Evolutionary conservation across 2,329 filamentous ascomycete species (phyloP).

Genomic region (Exophiala sideris): DNA sequence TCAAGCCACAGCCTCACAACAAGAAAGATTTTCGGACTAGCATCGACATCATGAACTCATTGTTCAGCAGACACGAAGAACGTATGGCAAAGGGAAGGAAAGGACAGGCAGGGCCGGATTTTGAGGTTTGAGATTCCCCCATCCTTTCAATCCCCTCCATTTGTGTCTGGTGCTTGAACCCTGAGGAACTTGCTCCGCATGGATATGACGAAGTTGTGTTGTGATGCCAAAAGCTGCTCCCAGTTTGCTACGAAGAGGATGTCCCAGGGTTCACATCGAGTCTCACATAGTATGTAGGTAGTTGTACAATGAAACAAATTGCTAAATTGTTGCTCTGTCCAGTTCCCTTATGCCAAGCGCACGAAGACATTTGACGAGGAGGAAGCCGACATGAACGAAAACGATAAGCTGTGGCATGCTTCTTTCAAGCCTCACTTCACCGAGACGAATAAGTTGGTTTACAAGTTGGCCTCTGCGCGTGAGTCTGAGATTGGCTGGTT

Average conservation of each 20-base stretch:
- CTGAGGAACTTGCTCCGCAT: slow-evolving; percentile 11
- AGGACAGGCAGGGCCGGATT: slow-evolving; percentile 60
- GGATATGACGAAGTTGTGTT: slow-evolving; percentile 16
- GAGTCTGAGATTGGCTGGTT: slow-evolving; percentile 5
- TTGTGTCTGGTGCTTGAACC: slow-evolving; percentile 10
- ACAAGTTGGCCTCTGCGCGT: slow-evolving; percentile 8
- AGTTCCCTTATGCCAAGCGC: slow-evolving; percentile 86
- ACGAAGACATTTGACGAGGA: slow-evolving; percentile 64
- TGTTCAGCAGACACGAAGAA: slow-evolving; percentile 68
- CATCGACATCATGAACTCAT: slow-evolving; percentile 93
- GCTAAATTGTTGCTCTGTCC: slow-evolving; percentile 40
- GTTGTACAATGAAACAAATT: slow-evolving; percentile 40
- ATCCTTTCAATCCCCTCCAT: slow-evolving; percentile 33
- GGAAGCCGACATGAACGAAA: slow-evolving; percentile 55
- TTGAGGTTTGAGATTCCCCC: slow-evolving; percentile 77
- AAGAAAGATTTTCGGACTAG: slow-evolving; percentile 73
- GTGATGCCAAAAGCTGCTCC: neutral
- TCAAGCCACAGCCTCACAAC: slow-evolving; percentile 29
- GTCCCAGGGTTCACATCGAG: slow-evolving; percentile 24
- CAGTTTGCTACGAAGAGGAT: slow-evolving; percentile 10
- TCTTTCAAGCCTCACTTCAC: slow-evolving; percentile 47
- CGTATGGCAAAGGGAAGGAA: slow-evolving; percentile 56
- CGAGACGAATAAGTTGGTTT: slow-evolving; percentile 15
- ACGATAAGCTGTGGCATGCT: slow-evolving; percentile 66
- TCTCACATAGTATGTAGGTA: slow-evolving; percentile 39